Conservation (phyloP, 139 green algal genomes). For the Marvania coccoides region DNA sequence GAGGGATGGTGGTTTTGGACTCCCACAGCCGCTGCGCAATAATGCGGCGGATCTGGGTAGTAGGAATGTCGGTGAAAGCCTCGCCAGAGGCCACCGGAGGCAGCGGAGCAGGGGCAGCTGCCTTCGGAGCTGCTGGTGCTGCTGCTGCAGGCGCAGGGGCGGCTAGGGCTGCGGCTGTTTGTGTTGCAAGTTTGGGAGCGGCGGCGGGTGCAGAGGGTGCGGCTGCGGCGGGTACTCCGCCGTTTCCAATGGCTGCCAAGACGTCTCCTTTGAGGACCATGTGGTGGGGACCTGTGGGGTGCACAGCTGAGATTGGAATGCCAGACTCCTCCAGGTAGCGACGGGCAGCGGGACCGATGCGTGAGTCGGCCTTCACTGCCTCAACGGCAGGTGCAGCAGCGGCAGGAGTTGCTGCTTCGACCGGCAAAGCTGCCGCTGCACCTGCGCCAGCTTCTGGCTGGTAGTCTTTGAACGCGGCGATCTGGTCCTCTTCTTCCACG, state of each 20-base stretch:
- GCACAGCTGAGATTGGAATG: constrained; percentile 25
- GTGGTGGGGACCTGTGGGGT: constrained; percentile 57
- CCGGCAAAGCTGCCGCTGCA: neutral
- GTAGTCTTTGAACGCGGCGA: constrained; percentile 65
- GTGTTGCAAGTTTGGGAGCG: neutral
- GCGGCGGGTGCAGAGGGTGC: neutral
- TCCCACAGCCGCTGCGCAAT: constrained; percentile 82
- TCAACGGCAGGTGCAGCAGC: neutral
- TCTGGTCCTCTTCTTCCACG: constrained; percentile 67
- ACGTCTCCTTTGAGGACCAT: constrained; percentile 90
- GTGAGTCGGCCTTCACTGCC: constrained; percentile 11
- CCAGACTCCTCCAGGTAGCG: constrained; percentile 43
- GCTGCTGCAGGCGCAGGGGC: constrained; percentile 3
- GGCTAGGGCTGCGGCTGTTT: constrained; percentile 7
- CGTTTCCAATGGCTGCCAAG: constrained; percentile 56
- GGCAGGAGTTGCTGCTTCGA: neutral
- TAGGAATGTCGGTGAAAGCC: constrained; percentile 61
- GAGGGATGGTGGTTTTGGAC: constrained; percentile 76
- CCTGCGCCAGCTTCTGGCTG: neutral
- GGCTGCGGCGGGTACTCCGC: constrained; percentile 5
- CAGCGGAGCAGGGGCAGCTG: neutral
- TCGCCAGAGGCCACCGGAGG: constrained; percentile 6
- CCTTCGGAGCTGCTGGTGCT: constrained; percentile 1
- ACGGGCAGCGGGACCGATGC: constrained; percentile 61
- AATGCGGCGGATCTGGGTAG: constrained; percentile 68